These are phyloP conservation scores for Neonectria ditissima DNA, from an alignment of 2,329 filamentous ascomycete genomes.

Conservation along the genomic window DNA sequence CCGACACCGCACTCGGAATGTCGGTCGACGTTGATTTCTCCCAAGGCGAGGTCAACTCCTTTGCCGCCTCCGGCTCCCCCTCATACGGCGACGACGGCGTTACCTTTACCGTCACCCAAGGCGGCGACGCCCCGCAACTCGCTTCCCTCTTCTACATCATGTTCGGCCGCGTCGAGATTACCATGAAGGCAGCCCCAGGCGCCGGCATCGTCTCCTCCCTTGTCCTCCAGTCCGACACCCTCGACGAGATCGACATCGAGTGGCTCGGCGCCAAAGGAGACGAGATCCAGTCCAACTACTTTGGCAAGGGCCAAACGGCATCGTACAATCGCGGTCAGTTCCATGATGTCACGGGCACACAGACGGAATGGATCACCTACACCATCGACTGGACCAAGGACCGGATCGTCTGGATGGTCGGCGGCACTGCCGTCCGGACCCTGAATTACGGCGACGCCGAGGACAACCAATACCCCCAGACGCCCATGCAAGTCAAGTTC, in stretches of 20 bases:
- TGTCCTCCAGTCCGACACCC: conserved; percentile 88
- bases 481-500: conserved; percentile 94
- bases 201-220: conserved; percentile 93
- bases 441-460: conserved; percentile 77
- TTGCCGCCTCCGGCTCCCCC: conserved; percentile 75
- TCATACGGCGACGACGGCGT: conserved; percentile 83
- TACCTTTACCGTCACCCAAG: conserved; percentile 80
- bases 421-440: conserved; percentile 80
- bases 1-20: conserved; percentile 84
- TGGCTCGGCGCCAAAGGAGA: conserved; percentile 84
- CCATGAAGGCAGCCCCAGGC: conserved; percentile 87
- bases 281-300: conserved; percentile 97
- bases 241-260: conserved; percentile 98
- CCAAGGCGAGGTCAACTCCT: conserved; percentile 81
- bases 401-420: conserved; percentile 89
- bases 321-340: conserved; percentile 90
- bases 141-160: conserved; percentile 97
- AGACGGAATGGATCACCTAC: conserved; percentile 85
- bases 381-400: conserved; percentile 90
- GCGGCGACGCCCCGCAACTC: conserved; percentile 88
- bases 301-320: conserved; percentile 88
- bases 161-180: conserved; percentile 92
- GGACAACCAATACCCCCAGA: conserved; percentile 86
- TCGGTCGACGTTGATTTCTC: conserved; percentile 88
- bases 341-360: conserved; percentile 76